Percentiles rank a stretch among this genome's conserved stretches.
phyloP scores from a whole-genome alignment of 768 basidiomycete genomes.

The Lactarius hatsudake region DNA sequence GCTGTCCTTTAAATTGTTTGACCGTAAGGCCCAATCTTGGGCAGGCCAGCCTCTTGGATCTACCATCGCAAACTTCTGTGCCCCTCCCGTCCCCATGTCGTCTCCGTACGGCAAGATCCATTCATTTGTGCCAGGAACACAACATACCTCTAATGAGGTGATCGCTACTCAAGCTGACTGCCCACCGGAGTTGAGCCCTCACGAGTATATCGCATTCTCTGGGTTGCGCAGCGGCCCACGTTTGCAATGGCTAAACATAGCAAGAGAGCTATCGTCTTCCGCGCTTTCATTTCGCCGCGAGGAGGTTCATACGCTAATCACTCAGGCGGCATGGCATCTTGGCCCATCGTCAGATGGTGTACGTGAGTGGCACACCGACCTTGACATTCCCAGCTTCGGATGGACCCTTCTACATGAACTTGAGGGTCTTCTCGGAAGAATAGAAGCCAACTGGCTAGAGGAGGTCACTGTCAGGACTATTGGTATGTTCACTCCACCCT shows the following conservation, averaged over 20 bases:
- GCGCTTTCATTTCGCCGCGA: slow-evolving; percentile 39
- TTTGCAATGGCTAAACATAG: slow-evolving; percentile 51
- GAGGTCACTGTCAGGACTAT: slow-evolving; percentile 14
- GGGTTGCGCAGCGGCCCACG: slow-evolving; percentile 43
- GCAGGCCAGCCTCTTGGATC: neutral
- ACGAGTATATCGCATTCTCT: slow-evolving; percentile 48
- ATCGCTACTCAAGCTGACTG: slow-evolving; percentile 43
- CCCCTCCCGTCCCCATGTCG: neutral
- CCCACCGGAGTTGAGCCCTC: slow-evolving; percentile 40
- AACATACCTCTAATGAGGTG: slow-evolving; percentile 39
- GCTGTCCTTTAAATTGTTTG: neutral
- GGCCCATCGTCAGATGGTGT: slow-evolving; percentile 31
- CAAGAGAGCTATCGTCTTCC: slow-evolving; percentile 41
- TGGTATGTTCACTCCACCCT: neutral
- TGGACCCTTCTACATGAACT: slow-evolving; percentile 38
- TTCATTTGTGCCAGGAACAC: neutral
- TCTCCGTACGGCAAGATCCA: slow-evolving; percentile 7
- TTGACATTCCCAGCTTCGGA: slow-evolving; percentile 36
- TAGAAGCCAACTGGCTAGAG: slow-evolving; percentile 43
- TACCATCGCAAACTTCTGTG: neutral
- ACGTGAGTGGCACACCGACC: slow-evolving; percentile 42
- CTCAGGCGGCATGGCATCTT: slow-evolving; percentile 46
- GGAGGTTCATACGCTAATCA: slow-evolving; percentile 43
- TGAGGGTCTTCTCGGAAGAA: slow-evolving; percentile 34
- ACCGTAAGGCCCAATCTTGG: neutral